These are phyloP conservation scores for Pyrenula aspistea DNA, from an alignment of 495 filamentous ascomycete genomes.

Conservation along the genomic window DNA sequence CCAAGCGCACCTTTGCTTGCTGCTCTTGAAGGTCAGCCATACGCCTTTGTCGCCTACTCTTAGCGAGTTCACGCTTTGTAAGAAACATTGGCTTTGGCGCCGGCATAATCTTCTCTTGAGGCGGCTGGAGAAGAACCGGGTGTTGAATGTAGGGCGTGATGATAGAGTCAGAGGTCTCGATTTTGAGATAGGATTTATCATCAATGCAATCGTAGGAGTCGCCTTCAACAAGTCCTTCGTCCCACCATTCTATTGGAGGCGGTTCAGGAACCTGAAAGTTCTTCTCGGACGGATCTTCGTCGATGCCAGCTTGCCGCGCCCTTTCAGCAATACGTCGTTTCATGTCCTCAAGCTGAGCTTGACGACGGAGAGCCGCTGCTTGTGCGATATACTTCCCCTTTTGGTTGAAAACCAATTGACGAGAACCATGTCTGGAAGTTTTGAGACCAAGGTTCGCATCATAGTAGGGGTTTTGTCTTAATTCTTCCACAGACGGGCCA, in stretches of 20 bases:
- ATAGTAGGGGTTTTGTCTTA: constrained; percentile 72
- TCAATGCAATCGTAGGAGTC: constrained; percentile 61
- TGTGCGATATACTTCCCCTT: constrained; percentile 96
- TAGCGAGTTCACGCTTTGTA: constrained; percentile 81
- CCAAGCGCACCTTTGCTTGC: constrained; percentile 88
- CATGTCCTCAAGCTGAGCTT: constrained; percentile 83
- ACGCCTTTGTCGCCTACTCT: constrained; percentile 78
- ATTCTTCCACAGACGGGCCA: constrained; percentile 55
- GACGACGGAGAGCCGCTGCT: constrained; percentile 72
- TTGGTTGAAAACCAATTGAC: constrained; percentile 80
- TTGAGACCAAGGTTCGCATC: constrained; percentile 60
- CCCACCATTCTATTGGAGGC: constrained; percentile 96
- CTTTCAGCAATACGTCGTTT: constrained; percentile 83
- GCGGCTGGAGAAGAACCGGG: constrained; percentile 81
- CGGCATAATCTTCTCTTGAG: constrained; percentile 72
- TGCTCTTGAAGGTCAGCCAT: constrained; percentile 90
- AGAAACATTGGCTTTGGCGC: constrained; percentile 83
- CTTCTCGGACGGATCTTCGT: constrained; percentile 88
- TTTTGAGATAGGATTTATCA: constrained; percentile 51
- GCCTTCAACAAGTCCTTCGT: constrained; percentile 70
- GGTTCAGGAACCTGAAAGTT: constrained; percentile 72
- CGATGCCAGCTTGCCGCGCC: constrained; percentile 73
- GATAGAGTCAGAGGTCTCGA: constrained; percentile 68
- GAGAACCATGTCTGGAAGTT: constrained; percentile 51
- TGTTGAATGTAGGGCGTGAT: constrained; percentile 87